A percentile compares a stretch with the other conserved stretches of the same genome.
Conservation (phyloP, 176 grass and related monocot species). For the Oryza punctata region DNA sequence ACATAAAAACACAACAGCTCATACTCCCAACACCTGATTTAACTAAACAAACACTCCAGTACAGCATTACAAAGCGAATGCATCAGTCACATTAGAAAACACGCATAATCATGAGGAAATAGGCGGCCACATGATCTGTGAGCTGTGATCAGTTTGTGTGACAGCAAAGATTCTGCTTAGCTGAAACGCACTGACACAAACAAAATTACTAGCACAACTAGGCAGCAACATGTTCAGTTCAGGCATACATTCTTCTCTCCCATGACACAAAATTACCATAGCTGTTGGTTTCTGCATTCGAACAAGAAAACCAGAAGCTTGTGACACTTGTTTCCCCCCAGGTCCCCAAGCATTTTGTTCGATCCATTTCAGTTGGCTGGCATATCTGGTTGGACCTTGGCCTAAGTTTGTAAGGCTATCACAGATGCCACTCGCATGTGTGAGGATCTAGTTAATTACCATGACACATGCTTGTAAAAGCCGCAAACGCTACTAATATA, state of each 20-base stretch:
- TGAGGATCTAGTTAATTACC: not conserved
- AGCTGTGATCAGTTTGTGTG: not conserved
- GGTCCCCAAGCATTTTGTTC: not conserved
- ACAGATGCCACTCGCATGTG: slow-evolving; percentile 14
- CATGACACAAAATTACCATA: not conserved
- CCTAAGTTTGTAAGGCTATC: not conserved
- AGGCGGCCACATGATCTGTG: not conserved
- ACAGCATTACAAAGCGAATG: not conserved
- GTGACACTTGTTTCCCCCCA: not conserved
- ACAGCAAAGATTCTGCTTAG: not conserved
- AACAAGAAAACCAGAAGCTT: not conserved
- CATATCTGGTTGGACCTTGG: not conserved
- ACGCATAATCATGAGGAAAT: not conserved
- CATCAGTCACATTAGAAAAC: not conserved
- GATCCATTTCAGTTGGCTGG: not conserved
- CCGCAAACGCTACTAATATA: slow-evolving; percentile 27
- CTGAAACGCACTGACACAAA: not conserved
- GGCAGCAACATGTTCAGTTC: not conserved
- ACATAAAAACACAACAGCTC: not conserved
- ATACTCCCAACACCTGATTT: not conserved
- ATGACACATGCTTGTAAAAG: slow-evolving; percentile 17
- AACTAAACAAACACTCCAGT: not conserved
- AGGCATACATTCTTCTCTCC: too few relatives aligned
- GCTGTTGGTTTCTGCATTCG: not conserved
- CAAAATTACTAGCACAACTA: not conserved